Evolutionary conservation across 2,329 filamentous ascomycete genomes (phyloP), one percentile per base, ranked within the genome.

Genomic region (Apiospora pterosperma): DNA sequence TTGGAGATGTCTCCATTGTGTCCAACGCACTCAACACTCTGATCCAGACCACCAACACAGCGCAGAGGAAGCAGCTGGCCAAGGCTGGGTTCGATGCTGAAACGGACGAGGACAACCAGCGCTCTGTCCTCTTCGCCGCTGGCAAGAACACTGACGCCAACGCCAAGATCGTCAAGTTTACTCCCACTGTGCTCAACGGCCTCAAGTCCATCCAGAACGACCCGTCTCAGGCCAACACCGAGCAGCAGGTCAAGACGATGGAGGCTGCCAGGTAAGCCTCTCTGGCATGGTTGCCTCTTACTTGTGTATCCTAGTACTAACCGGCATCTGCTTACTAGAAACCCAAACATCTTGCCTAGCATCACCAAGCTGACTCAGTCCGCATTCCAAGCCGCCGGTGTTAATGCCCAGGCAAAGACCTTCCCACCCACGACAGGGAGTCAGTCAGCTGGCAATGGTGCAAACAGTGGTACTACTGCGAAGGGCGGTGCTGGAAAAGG

Each of bases 311-410:
- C 2, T 8, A 11, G n/a, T 4, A 16, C 44, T 52, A 31, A 52
- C 44, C 25, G 25, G 14, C 23, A 12, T 21, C 11, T 60, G 6
- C 23, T 14, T 23, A 1, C n/a, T 12, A 68, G 67, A 58, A 68
- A 68, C 48, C 58, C 64, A 28, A 68, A 68, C 21, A 68, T 68
- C 19, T 36, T 68, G 39, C 67, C 67, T 6, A 68, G 67, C 60
- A 68, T 68, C 60, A 68, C 67, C 11, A 14, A 34, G 41, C 36
- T 68, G 23, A 66, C 67, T 16, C 63, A 66, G 58, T 62, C 55
- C 12, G 67, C 67, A 11, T 64, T 67, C 48, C 44, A 67, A 16
- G 63, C 66, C 8, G 44, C 48, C 5, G 66, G 67, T 0, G 41
- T 63, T 12, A 34, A 66, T 28, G 48, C 21, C 34, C 31, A 62